Evolutionary conservation across 345 rosid genomes (phyloP).

Genomic region (Kandelia obovata): DNA sequence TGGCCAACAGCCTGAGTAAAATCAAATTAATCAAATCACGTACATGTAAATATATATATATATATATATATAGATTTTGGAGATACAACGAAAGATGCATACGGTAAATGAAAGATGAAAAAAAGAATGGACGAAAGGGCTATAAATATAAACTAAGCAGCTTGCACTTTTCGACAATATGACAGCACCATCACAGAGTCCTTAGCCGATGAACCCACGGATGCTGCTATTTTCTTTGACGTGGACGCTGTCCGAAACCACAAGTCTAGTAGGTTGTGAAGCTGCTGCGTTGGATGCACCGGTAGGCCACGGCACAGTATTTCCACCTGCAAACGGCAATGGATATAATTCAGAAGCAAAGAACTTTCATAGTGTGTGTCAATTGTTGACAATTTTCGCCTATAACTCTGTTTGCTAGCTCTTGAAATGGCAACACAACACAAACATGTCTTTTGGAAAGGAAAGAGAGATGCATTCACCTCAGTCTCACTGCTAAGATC

Average conservation of each 20-base stretch:
- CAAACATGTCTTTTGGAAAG: neutral
- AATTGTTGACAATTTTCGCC: neutral
- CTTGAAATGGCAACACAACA: neutral
- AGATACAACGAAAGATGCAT: too few relatives aligned
- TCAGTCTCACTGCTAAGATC: constrained; percentile 63
- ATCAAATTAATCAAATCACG: too few relatives aligned
- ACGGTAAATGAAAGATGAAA: too few relatives aligned
- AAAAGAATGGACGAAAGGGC: neutral
- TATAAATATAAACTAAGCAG: neutral
- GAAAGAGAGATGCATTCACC: constrained; percentile 38
- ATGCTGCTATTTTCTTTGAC: constrained; percentile 44
- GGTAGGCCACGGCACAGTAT: constrained; percentile 76
- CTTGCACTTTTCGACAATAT: constrained; percentile 53
- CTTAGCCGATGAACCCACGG: constrained; percentile 71
- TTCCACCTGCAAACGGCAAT: constrained; percentile 48
- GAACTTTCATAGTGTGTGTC: too few relatives aligned
- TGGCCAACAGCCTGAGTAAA: too few relatives aligned
- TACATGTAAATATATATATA: too few relatives aligned
- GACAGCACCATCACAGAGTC: constrained; percentile 75
- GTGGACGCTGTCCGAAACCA: constrained; percentile 60
- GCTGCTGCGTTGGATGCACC: constrained; percentile 51
- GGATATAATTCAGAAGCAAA: neutral
- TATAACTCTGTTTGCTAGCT: neutral
- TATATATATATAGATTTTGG: too few relatives aligned
- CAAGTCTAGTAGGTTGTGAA: constrained; percentile 55